phyloP scores from a whole-genome alignment of 148 eudicot genomes.

The Vaccinium vitisidaea region DNA sequence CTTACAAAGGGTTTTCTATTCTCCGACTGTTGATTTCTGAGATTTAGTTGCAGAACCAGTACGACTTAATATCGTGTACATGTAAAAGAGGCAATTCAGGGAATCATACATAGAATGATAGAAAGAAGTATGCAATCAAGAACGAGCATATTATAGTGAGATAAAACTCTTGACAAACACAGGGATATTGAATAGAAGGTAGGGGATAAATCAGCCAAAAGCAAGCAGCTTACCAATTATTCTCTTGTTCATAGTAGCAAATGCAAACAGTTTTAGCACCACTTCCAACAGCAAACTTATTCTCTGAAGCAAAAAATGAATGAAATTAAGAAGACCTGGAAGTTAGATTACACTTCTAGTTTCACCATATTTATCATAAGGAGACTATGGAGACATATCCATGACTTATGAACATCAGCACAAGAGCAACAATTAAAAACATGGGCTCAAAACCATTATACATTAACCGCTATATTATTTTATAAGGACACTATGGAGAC shows the following conservation, averaged over 20 bases:
- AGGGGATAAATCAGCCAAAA: not conserved
- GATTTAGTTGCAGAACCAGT: not conserved
- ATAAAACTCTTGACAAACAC: not conserved
- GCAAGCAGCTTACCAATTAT: slow-evolving; percentile 69
- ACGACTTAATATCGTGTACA: not conserved
- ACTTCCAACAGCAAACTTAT: slow-evolving; percentile 99
- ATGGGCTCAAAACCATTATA: not conserved
- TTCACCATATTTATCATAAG: not conserved
- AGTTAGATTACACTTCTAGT: not conserved
- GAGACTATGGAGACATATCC: not conserved
- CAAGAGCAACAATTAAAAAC: not conserved
- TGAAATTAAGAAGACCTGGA: slow-evolving; percentile 11
- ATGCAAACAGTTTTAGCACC: slow-evolving; percentile 98
- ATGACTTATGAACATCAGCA: not conserved
- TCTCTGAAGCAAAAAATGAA: slow-evolving; percentile 50
- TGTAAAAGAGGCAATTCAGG: not conserved
- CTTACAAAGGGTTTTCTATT: not conserved
- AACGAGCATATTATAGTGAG: not conserved
- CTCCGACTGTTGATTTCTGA: not conserved
- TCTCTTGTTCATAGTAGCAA: slow-evolving; percentile 99
- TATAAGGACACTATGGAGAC: not conserved
- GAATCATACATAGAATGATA: not conserved
- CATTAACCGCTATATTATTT: not conserved
- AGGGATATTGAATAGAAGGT: not conserved
- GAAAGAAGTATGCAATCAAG: not conserved